phyloP scores from a whole-genome alignment of 805 yeast genomes.

The Wickerhamiella domercqiae region DNA sequence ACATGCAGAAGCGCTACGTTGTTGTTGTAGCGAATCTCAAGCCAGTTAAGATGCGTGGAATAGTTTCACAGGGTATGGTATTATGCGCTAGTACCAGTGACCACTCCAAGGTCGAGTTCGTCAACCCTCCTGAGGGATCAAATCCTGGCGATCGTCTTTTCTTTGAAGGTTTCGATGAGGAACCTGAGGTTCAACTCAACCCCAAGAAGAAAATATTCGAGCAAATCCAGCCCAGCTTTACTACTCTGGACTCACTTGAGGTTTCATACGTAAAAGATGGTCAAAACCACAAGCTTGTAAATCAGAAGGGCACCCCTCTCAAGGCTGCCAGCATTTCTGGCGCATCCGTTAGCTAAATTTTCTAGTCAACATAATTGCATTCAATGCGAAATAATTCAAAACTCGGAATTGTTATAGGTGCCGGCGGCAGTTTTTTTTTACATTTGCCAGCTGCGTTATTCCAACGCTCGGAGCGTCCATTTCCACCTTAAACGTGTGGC shows the following conservation, averaged over 20 bases:
- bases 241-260: constrained; percentile 56
- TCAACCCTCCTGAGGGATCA: constrained; percentile 85
- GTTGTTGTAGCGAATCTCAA: constrained; percentile 89
- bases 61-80: constrained; percentile 92
- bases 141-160: constrained; percentile 93
- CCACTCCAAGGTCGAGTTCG: constrained; percentile 66
- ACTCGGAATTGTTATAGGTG: too few species aligned
- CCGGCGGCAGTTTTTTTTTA: too few species aligned
- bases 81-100: constrained; percentile 59
- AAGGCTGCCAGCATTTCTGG: constrained; percentile 53
- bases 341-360: constrained; percentile 54
- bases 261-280: constrained; percentile 71
- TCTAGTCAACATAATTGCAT: too few species aligned
- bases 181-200: constrained; percentile 81
- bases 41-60: constrained; percentile 97
- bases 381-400: too few species aligned
- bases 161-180: constrained; percentile 80
- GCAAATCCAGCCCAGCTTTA: constrained; percentile 78
- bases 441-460: too few species aligned
- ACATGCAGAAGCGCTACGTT: constrained; percentile 86
- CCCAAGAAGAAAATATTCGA: constrained; percentile 99
- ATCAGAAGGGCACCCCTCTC: constrained; percentile 63
- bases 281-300: constrained; percentile 57
- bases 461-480: too few species aligned
- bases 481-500: too few species aligned